phyloP scores from a whole-genome alignment of 1,139 yeast genomes.

The Schizosaccharomyces versatilis region DNA sequence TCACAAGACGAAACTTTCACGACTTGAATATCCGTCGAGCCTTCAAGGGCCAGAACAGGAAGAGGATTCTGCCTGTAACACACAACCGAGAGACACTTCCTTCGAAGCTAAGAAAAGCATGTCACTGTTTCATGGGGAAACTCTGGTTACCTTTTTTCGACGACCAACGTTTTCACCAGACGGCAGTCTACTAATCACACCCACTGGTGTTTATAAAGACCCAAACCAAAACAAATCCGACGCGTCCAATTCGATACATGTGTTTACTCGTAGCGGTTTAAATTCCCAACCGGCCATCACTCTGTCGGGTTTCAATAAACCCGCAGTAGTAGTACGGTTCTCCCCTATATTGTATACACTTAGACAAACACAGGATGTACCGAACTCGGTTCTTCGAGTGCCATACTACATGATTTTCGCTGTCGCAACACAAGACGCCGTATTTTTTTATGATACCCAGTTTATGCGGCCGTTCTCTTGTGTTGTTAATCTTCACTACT shows the following conservation, averaged over 20 bases:
- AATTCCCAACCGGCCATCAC: conserved; percentile 50
- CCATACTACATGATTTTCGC: conserved; percentile 75
- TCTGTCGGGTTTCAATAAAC: conserved; percentile 57
- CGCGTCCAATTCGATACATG: conserved; percentile 43
- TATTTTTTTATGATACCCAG: conserved; percentile 62
- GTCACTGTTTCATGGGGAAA: conserved; percentile 53
- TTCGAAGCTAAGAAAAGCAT: not conserved
- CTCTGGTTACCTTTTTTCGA: conserved; percentile 73
- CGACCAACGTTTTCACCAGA: conserved; percentile 73
- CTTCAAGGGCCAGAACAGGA: not conserved
- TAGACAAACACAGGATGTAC: conserved; percentile 1
- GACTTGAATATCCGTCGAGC: too few relatives aligned
- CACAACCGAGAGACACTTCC: not conserved
- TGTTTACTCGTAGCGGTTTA: conserved; percentile 50
- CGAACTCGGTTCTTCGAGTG: conserved; percentile 24
- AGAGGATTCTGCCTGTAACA: not conserved
- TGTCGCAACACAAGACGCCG: conserved; percentile 79
- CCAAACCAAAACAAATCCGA: conserved; percentile 18
- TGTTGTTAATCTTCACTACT: conserved; percentile 63
- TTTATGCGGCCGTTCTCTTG: conserved; percentile 44
- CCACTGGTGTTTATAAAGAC: conserved; percentile 47
- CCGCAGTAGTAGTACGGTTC: conserved; percentile 64
- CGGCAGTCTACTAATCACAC: conserved; percentile 58
- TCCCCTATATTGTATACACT: conserved; percentile 36
- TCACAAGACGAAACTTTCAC: too few relatives aligned